A percentile compares a stretch with the other conserved stretches of the same genome.
These are phyloP conservation scores for Cordyceps tenuipes DNA, from an alignment of 2,329 filamentous ascomycete genomes.

Conservation along the genomic window DNA sequence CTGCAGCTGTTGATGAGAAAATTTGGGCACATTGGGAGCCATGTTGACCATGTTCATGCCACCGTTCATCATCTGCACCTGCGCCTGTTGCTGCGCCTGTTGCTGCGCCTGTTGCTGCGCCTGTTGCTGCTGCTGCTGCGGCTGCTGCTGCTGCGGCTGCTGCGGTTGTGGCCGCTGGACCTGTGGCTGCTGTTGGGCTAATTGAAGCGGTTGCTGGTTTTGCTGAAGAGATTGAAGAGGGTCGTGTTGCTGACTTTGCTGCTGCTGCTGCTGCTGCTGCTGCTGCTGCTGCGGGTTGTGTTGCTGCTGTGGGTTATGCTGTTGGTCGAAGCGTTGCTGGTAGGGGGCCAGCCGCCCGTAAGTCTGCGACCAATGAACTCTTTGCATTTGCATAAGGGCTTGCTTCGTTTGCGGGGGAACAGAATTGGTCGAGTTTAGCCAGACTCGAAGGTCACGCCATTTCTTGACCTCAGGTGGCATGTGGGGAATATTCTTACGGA, in stretches of 20 bases:
- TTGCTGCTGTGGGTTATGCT: constrained; percentile 18
- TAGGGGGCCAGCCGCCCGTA: background rate
- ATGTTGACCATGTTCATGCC: constrained; percentile 16
- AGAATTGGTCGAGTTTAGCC: constrained; percentile 28
- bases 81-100: constrained; percentile 15
- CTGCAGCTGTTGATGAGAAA: background rate
- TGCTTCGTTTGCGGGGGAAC: constrained; percentile 23
- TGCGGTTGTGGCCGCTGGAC: constrained; percentile 16
- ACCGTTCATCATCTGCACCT: constrained; percentile 14
- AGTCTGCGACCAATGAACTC: constrained; percentile 29
- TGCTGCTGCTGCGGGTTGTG: constrained; percentile 18
- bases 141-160: background rate
- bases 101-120: constrained; percentile 15
- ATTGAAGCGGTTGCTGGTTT: constrained; percentile 7
- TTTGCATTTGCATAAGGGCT: constrained; percentile 28
- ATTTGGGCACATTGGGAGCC: constrained; percentile 19
- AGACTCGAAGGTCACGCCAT: constrained; percentile 39
- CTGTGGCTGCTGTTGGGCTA: constrained; percentile 15
- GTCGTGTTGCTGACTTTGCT: constrained; percentile 14
- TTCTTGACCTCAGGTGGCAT: constrained; percentile 38
- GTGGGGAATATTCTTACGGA: constrained; percentile 22
- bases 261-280: constrained; percentile 17
- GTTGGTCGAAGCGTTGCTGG: constrained; percentile 18
- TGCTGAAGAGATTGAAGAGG: constrained; percentile 17
- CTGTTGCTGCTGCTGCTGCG: constrained; percentile 13